Percentiles rank a stretch among this genome's conserved stretches.
phyloP scores from a whole-genome alignment of 768 basidiomycete genomes.

The Auricularia heimuer region DNA sequence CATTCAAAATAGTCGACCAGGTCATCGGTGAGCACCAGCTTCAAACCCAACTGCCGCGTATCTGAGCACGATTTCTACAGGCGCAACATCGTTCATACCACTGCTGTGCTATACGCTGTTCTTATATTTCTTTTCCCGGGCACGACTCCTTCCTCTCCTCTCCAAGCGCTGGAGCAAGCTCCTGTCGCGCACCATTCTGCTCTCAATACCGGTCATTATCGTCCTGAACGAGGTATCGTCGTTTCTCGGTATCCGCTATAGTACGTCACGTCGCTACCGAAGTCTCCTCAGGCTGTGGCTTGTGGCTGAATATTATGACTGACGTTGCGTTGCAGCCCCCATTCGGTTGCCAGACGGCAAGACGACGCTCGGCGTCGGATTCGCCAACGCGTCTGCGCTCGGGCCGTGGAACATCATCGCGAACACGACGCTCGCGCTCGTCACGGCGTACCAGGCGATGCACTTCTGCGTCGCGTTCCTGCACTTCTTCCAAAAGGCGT shows the following conservation, averaged over 20 bases:
- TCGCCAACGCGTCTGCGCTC: slow-evolving; percentile 26
- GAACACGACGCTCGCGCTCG: slow-evolving; percentile 47
- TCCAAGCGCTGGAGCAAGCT: slow-evolving; percentile 40
- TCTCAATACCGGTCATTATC: slow-evolving; percentile 48
- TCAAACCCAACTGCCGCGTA: background rate
- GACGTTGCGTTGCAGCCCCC: background rate
- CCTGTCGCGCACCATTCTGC: slow-evolving; percentile 34
- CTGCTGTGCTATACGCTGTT: slow-evolving; percentile 54
- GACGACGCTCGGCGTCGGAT: slow-evolving; percentile 29
- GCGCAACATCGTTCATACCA: slow-evolving; percentile 55
- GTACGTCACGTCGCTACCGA: slow-evolving; percentile 29
- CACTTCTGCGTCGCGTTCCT: slow-evolving; percentile 51
- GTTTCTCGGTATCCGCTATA: slow-evolving; percentile 47
- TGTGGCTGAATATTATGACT: background rate
- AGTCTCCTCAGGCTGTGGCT: background rate
- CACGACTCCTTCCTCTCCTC: slow-evolving; percentile 41
- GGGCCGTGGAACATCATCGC: slow-evolving; percentile 49
- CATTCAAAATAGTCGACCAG: slow-evolving; percentile 48
- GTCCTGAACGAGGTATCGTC: slow-evolving; percentile 52
- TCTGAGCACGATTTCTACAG: slow-evolving; percentile 7
- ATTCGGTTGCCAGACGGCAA: background rate
- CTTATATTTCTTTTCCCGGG: slow-evolving; percentile 46
- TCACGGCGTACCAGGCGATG: slow-evolving; percentile 46
- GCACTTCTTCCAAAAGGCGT: slow-evolving; percentile 37
- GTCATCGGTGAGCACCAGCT: slow-evolving; percentile 41